Conservation (phyloP, 495 filamentous ascomycete species). For the Penicillium maclennaniae region DNA sequence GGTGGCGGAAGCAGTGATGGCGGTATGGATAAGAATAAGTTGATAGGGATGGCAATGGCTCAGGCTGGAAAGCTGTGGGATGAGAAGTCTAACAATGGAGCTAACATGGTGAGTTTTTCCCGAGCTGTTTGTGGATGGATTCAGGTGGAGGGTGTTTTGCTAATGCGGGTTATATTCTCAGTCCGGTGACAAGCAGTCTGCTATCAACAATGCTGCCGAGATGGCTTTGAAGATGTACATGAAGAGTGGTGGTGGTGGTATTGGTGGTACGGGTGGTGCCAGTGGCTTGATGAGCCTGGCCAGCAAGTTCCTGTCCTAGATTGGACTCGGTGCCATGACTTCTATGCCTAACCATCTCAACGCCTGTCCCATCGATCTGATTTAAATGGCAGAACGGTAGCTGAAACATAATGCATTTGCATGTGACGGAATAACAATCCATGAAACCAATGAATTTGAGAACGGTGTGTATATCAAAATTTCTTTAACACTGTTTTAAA, state of each 20-base stretch:
- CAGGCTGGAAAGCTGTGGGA: slow-evolving; percentile 66
- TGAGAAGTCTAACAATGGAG: slow-evolving; percentile 45
- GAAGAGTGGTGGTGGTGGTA: slow-evolving; percentile 52
- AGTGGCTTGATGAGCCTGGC: slow-evolving; percentile 55
- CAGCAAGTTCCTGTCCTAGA: slow-evolving; percentile 45
- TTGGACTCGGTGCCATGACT: not conserved
- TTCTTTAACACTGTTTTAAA: not conserved
- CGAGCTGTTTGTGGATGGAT: slow-evolving; percentile 6
- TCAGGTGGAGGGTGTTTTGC: slow-evolving; percentile 1
- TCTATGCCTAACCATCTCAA: not conserved
- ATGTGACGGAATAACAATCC: not conserved
- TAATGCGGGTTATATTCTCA: slow-evolving; percentile 19
- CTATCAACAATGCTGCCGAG: slow-evolving; percentile 56
- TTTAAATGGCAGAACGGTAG: too few relatives aligned
- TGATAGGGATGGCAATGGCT: slow-evolving; percentile 65
- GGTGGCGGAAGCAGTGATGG: slow-evolving; percentile 30
- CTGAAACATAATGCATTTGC: not conserved
- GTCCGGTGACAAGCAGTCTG: slow-evolving; percentile 57
- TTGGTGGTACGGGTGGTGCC: slow-evolving; percentile 43
- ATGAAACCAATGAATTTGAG: not conserved
- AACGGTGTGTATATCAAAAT: not conserved
- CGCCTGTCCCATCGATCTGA: not conserved
- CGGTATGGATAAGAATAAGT: slow-evolving; percentile 51
- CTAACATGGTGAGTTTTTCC: slow-evolving; percentile 42
- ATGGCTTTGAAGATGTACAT: slow-evolving; percentile 69